Conservation (phyloP, 306 rosid species). For the Parietaria judaica region DNA sequence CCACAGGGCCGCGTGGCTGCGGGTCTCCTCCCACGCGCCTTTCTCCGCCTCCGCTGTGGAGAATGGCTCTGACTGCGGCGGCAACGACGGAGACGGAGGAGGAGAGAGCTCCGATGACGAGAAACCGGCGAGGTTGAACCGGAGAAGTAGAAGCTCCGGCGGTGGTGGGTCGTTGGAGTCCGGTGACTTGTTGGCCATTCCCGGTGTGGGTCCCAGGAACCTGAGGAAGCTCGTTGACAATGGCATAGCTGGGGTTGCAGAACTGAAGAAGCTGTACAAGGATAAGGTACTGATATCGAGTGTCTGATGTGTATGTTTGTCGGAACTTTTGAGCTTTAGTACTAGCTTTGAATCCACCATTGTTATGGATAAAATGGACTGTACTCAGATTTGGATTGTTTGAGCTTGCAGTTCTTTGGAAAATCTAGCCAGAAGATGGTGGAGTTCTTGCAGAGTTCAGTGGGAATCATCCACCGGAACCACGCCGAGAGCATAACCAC, state of each 20-base stretch:
- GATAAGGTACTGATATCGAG: constrained; percentile 70
- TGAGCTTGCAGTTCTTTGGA: constrained; percentile 63
- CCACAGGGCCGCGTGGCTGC: constrained; percentile 31
- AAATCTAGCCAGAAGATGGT: constrained; percentile 83
- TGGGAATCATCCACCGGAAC: constrained; percentile 91
- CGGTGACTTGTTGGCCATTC: constrained; percentile 80
- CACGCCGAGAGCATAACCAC: constrained; percentile 93
- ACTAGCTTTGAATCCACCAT: not conserved
- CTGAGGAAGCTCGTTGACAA: constrained; percentile 72
- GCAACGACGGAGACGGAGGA: constrained; percentile 15
- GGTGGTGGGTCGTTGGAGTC: constrained; percentile 38
- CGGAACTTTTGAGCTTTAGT: not conserved
- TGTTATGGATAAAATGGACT: not conserved
- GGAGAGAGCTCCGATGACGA: constrained; percentile 12
- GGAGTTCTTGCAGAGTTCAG: constrained; percentile 76
- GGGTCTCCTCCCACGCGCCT: constrained; percentile 27
- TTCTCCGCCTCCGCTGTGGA: constrained; percentile 22
- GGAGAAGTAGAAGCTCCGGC: constrained; percentile 46
- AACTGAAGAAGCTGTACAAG: constrained; percentile 79
- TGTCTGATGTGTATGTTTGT: not conserved
- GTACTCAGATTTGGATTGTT: no score
- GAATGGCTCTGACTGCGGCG: constrained; percentile 10
- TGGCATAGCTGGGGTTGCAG: constrained; percentile 79
- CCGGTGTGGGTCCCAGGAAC: constrained; percentile 93
- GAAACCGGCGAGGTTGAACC: constrained; percentile 28